Base-by-base conservation (phyloP, 2,329 filamentous ascomycete genomes). In the Torrubiellomyces zombiae region DNA sequence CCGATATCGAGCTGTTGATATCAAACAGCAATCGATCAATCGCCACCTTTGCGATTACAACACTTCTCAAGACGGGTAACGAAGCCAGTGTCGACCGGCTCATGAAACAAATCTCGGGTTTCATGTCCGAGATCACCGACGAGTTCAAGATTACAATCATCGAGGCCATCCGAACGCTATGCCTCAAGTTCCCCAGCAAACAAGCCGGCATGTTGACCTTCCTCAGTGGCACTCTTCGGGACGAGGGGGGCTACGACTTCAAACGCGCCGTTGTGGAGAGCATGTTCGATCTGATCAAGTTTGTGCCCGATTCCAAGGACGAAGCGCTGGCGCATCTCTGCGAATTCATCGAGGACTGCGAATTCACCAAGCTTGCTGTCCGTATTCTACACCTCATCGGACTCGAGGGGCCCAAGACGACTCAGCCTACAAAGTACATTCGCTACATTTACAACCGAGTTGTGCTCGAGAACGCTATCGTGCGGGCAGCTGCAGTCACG, bases 61-160 rank as follows among this genome's bases (percentile, higher is more conserved):
- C 89, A 2, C 68, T 98, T 15, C 75, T 98, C 35, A 95, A 95
- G 68, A 98, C 89, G 8, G 89, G 89, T 32, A 98, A 95, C 46
- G 89, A 98, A 56, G 81, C 81, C 19, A 94, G 83, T 38, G 89
- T 98, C 21, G 89, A 98, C 49, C 75, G 89, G 27, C 58, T 98
- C 38, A 94, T 98, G 83, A 94, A 94, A 66, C 85, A 95, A 51
- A 95, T 98, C 34, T 83, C 82, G 14, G 77, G 79, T 19, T 94
- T 98, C 60, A 95, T 98, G 89, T 81, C 85, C 4, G 89, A 95
- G 53, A 95, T 95, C 38, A 94, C 86, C 6, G 89, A 98, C 46
- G 89, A 98, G 53, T 98, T 98, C 65, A 98, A 95, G 64, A 93
- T 98, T 38, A 98, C 89, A n/a, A 93, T 98, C 43, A 86, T 98